phyloP scores from a whole-genome alignment of 1,284 basidiomycete genomes.

The Pulveroboletus sp. region DNA sequence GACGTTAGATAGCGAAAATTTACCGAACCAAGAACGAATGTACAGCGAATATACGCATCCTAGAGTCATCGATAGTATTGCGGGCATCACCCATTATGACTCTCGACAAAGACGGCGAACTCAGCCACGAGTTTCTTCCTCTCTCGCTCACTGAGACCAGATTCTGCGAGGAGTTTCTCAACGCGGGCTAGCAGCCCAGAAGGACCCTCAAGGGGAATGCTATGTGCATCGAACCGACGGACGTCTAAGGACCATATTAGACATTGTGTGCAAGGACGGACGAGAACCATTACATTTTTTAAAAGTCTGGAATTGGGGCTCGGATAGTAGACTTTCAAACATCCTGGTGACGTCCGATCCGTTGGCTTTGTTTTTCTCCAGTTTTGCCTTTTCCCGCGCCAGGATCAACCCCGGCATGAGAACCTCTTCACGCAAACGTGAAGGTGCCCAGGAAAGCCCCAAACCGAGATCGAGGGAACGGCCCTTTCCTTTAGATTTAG shows the following conservation, averaged over 20 bases:
- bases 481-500: slow-evolving; percentile 49
- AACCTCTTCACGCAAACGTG: slow-evolving; percentile 61
- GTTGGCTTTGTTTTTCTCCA: slow-evolving; percentile 37
- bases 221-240: slow-evolving; percentile 68
- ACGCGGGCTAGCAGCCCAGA: slow-evolving; percentile 64
- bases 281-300: slow-evolving; percentile 58
- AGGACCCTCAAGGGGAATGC: slow-evolving; percentile 72
- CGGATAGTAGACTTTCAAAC: slow-evolving; percentile 62
- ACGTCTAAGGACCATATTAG: slow-evolving; percentile 45
- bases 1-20: slow-evolving; percentile 32
- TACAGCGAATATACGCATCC: background rate
- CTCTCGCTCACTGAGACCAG: slow-evolving; percentile 49
- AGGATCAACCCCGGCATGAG: slow-evolving; percentile 50
- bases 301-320: slow-evolving; percentile 62
- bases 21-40: slow-evolving; percentile 24
- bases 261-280: slow-evolving; percentile 11
- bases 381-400: slow-evolving; percentile 34
- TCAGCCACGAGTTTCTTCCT: slow-evolving; percentile 55
- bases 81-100: slow-evolving; percentile 26
- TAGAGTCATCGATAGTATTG: background rate
- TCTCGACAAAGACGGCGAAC: slow-evolving; percentile 62
- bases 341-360: slow-evolving; percentile 62
- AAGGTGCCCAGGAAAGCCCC: slow-evolving; percentile 65
- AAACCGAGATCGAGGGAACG: slow-evolving; percentile 68
- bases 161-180: slow-evolving; percentile 55